These are phyloP conservation scores for Spathaspora boniae DNA, from an alignment of 805 yeast species.

Conservation along the genomic window DNA sequence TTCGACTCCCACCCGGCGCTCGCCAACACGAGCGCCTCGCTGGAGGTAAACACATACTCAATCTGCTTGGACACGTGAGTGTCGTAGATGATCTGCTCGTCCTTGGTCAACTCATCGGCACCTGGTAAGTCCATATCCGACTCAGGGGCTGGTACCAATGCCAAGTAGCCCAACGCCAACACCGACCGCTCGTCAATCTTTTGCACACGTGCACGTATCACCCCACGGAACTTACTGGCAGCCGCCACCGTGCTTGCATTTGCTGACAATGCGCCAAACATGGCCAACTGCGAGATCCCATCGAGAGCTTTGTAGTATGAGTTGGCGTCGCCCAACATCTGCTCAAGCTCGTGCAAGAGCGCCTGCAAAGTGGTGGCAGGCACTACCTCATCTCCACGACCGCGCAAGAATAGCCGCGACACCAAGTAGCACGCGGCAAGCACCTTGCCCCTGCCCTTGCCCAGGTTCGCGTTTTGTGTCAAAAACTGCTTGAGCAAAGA, in stretches of 20 bases:
- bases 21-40: constrained; percentile 75
- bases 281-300: constrained; percentile 39
- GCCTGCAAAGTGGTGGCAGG: constrained; percentile 8
- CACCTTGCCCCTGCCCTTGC: constrained; percentile 15
- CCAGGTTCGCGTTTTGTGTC: constrained; percentile 9
- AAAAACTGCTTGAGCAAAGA: constrained; percentile 2
- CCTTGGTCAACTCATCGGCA: constrained; percentile 22
- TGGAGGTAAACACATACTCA: constrained; percentile 74
- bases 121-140: no score
- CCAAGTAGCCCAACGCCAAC: constrained; percentile 52
- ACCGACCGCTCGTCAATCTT: constrained; percentile 59
- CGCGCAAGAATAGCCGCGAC: constrained; percentile 43
- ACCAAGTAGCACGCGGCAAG: constrained; percentile 42
- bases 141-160: constrained; percentile 40
- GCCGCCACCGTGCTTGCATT: no score
- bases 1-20: constrained; percentile 76
- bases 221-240: constrained; percentile 14
- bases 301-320: constrained; percentile 30
- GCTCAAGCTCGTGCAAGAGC: constrained; percentile 16
- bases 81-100: constrained; percentile 48
- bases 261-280: constrained; percentile 47
- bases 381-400: constrained; percentile 19
- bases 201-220: constrained; percentile 41
- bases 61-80: constrained; percentile 64
- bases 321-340: constrained; percentile 13